Conservation (phyloP, 208 protist genomes). For the Kentomonas sorsogonicus region DNA sequence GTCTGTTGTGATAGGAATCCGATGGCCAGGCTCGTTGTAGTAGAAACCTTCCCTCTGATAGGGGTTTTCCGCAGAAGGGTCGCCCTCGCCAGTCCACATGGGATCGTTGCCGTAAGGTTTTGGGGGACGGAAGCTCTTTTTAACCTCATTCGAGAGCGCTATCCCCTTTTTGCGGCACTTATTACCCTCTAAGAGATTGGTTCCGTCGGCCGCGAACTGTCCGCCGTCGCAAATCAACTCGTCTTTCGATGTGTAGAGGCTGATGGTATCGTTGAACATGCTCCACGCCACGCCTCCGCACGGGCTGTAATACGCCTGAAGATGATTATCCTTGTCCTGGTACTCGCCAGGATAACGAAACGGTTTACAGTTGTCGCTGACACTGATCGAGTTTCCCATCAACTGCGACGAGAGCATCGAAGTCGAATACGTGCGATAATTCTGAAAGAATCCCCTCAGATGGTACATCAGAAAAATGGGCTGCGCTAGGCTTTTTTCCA, state of each 20-base stretch:
- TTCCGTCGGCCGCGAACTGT: slow-evolving; percentile 39
- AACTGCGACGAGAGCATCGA: slow-evolving; percentile 64
- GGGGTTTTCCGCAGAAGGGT: slow-evolving; percentile 39
- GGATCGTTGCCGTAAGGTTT: slow-evolving; percentile 19
- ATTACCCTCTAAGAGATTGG: slow-evolving; percentile 22
- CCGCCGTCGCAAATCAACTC: slow-evolving; percentile 77
- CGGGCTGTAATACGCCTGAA: slow-evolving; percentile 84
- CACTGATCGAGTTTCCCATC: slow-evolving; percentile 17
- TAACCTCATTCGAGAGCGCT: slow-evolving; percentile 86
- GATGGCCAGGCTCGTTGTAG: slow-evolving; percentile 69
- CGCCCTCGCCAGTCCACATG: slow-evolving; percentile 30
- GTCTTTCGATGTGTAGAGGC: slow-evolving; percentile 36
- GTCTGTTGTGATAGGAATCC: slow-evolving; percentile 75
- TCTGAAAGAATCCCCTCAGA: slow-evolving; percentile 97
- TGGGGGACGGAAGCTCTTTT: slow-evolving; percentile 71
- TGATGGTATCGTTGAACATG: slow-evolving; percentile 96
- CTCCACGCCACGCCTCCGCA: slow-evolving; percentile 95
- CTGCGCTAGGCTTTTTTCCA: slow-evolving; percentile 64
- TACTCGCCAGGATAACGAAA: slow-evolving; percentile 70
- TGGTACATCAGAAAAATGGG: slow-evolving; percentile 97
- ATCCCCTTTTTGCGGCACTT: slow-evolving; percentile 90
- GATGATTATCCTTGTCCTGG: slow-evolving; percentile 15
- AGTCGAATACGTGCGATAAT: slow-evolving; percentile 92
- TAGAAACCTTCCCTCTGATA: slow-evolving; percentile 79
- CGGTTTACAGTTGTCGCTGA: slow-evolving; percentile 32